Percentiles rank a stretch among this genome's conserved stretches.
Evolutionary conservation across 208 protist species (phyloP).

Genomic region (Trypanosoma vivax): DNA sequence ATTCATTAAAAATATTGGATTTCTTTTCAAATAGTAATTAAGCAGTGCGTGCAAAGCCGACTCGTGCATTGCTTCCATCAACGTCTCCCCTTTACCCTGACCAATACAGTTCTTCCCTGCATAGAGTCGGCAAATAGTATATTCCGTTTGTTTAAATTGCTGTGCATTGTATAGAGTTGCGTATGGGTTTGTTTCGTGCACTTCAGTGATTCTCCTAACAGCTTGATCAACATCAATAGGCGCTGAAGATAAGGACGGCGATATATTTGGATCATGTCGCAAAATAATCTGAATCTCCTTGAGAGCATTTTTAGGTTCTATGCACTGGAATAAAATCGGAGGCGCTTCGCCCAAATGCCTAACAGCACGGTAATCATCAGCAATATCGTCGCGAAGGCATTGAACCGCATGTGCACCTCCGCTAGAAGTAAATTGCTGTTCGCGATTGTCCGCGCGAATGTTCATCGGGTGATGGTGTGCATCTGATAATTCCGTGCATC

Average conservation of each 20-base stretch:
- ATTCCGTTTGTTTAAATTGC: slow-evolving; percentile 79
- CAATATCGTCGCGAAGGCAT: slow-evolving; percentile 52
- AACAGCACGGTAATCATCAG: slow-evolving; percentile 39
- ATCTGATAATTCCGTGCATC: slow-evolving; percentile 52
- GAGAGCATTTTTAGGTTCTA: slow-evolving; percentile 59
- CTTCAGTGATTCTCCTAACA: slow-evolving; percentile 64
- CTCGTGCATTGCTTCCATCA: slow-evolving; percentile 82
- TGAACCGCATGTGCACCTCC: slow-evolving; percentile 71
- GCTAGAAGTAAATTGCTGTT: slow-evolving; percentile 73
- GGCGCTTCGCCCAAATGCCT: slow-evolving; percentile 48
- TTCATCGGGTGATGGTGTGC: slow-evolving; percentile 61
- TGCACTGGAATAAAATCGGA: slow-evolving; percentile 55
- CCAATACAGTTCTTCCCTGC: slow-evolving; percentile 63
- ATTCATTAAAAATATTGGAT: background rate
- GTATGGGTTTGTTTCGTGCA: slow-evolving; percentile 85
- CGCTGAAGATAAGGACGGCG: slow-evolving; percentile 26
- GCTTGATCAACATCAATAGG: slow-evolving; percentile 84
- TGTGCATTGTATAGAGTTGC: slow-evolving; percentile 53
- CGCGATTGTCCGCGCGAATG: slow-evolving; percentile 36
- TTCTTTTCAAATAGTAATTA: slow-evolving; percentile 35
- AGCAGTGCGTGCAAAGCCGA: slow-evolving; percentile 64
- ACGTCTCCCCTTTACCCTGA: slow-evolving; percentile 77
- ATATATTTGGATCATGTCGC: slow-evolving; percentile 62
- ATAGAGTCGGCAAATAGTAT: slow-evolving; percentile 75
- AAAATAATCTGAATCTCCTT: slow-evolving; percentile 87